phyloP scores from a whole-genome alignment of 257 asterid species.

The Penstemon eatonii region DNA sequence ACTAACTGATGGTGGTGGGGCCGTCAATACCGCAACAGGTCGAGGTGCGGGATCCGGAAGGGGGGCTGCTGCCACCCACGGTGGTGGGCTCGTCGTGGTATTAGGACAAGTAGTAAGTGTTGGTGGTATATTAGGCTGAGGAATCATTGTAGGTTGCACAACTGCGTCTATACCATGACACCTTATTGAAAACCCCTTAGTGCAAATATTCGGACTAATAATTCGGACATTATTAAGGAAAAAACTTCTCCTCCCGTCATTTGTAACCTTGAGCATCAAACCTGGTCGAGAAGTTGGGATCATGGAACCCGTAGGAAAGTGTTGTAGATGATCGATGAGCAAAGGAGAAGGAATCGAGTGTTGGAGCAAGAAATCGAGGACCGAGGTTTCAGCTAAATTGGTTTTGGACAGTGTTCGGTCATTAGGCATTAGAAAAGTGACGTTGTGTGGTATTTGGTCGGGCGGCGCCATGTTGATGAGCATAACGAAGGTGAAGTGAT shows the following conservation, averaged over 20 bases:
- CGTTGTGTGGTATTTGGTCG: conserved; percentile 32
- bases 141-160: conserved; percentile 30
- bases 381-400: conserved; percentile 29
- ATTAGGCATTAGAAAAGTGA: conserved; percentile 79
- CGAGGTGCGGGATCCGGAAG: conserved; percentile 24
- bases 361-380: conserved; percentile 56
- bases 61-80: conserved; percentile 17
- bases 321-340: conserved; percentile 55
- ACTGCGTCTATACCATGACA: conserved; percentile 85
- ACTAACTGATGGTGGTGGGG: conserved; percentile 24
- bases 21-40: neutral
- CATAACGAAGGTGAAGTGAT: conserved; percentile 71
- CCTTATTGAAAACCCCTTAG: conserved; percentile 48
- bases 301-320: conserved; percentile 61
- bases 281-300: conserved; percentile 65
- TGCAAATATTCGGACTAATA: conserved; percentile 66
- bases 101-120: conserved; percentile 13
- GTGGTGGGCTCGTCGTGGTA: neutral
- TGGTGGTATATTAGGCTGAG: conserved; percentile 20
- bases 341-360: conserved; percentile 71
- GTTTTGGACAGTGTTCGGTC: conserved; percentile 48
- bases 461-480: conserved; percentile 70
- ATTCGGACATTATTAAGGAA: conserved; percentile 62
- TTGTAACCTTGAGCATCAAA: conserved; percentile 44
- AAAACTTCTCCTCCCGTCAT: conserved; percentile 46